Percentiles rank a stretch among this genome's conserved stretches.
phyloP scores from a whole-genome alignment of 306 rosid species.

The Lithocarpus polystachyus region DNA sequence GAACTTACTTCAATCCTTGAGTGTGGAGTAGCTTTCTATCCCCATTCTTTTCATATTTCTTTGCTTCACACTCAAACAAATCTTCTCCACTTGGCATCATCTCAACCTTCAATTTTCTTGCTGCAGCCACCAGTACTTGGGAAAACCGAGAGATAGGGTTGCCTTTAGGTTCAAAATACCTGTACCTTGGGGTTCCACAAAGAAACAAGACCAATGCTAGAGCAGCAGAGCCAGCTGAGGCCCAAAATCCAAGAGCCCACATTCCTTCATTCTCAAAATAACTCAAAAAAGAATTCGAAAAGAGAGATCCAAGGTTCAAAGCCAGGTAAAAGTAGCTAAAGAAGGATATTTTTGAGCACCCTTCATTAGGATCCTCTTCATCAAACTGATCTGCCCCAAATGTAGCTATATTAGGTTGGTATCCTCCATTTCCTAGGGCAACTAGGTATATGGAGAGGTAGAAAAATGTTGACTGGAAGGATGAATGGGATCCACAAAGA shows the following conservation, averaged over 20 bases:
- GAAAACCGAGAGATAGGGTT: constrained; percentile 71
- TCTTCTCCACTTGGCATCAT: constrained; percentile 22
- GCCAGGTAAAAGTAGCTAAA: constrained; percentile 88
- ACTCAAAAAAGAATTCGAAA: constrained; percentile 72
- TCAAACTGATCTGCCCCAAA: constrained; percentile 92
- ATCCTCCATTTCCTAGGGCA: constrained; percentile 85
- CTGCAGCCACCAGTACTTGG: constrained; percentile 60
- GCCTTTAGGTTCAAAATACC: constrained; percentile 61
- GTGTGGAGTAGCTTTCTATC: constrained; percentile 66
- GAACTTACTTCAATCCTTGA: constrained; percentile 57
- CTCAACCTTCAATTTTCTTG: constrained; percentile 60
- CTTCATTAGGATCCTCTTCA: constrained; percentile 58
- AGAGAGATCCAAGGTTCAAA: constrained; percentile 70
- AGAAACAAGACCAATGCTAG: constrained; percentile 62
- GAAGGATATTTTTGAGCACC: constrained; percentile 60
- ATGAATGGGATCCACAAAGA: constrained; percentile 50
- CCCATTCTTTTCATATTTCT: constrained; percentile 27
- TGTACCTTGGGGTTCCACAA: constrained; percentile 63
- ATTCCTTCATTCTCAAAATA: constrained; percentile 70
- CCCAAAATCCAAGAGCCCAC: constrained; percentile 84
- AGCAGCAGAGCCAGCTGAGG: constrained; percentile 67
- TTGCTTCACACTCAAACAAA: constrained; percentile 40
- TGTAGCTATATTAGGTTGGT: constrained; percentile 76
- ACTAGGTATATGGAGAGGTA: constrained; percentile 58
- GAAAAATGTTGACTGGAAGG: constrained; percentile 36